Conservation (phyloP, 176 grass and related monocot genomes). For the Carex pumila region DNA sequence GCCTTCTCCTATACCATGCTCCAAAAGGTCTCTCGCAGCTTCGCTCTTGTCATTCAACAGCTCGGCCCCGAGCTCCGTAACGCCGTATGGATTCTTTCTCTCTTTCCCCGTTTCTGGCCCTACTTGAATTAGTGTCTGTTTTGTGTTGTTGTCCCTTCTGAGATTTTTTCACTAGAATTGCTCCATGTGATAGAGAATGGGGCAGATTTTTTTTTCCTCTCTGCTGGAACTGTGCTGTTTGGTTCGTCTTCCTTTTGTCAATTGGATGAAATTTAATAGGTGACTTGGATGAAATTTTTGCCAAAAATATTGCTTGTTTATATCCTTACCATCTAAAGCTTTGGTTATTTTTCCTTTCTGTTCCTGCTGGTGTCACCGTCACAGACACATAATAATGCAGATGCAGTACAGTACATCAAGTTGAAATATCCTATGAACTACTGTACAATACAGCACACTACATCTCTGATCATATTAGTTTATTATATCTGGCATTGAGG, state of each 20-base stretch:
- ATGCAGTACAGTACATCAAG: not conserved
- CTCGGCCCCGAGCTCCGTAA: constrained; percentile 74
- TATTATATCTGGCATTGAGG: not conserved
- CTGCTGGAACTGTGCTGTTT: not conserved
- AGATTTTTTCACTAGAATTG: not conserved
- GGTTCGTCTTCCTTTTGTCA: too few relatives aligned
- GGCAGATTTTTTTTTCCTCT: too few relatives aligned
- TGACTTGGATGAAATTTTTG: not conserved
- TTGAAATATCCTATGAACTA: not conserved
- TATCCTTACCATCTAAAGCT: not conserved
- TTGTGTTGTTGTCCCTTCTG: not conserved
- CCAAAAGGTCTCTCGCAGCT: constrained; percentile 82
- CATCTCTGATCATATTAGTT: not conserved
- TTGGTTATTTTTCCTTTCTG: not conserved
- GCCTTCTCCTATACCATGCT: constrained; percentile 95
- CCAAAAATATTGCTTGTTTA: not conserved
- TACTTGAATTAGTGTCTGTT: not conserved
- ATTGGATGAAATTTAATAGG: not conserved
- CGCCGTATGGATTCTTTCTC: constrained; percentile 34
- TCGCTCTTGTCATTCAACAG: constrained; percentile 98
- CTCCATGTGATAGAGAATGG: too few relatives aligned
- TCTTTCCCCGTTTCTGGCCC: not conserved
- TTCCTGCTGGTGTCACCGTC: not conserved
- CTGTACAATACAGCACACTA: not conserved
- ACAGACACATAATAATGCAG: not conserved